Conservation (phyloP, 108 stramenopile genomes). For the Fragilariopsis cylindrus region DNA sequence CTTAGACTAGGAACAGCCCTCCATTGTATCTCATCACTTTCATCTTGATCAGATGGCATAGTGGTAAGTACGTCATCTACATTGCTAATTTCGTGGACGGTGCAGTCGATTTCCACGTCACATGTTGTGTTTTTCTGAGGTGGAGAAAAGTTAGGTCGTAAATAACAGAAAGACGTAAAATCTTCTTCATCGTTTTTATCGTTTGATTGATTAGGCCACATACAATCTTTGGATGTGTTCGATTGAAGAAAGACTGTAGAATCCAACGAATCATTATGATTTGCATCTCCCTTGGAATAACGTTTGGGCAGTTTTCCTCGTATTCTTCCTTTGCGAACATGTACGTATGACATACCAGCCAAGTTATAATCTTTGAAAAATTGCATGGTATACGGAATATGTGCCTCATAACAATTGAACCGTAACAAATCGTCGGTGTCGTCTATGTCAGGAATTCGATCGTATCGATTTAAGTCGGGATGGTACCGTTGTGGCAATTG, state of each 20-base stretch:
- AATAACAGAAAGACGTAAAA: slow-evolving; percentile 13
- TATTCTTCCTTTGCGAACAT: slow-evolving; percentile 59
- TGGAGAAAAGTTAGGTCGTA: slow-evolving; percentile 10
- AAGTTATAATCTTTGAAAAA: slow-evolving; percentile 83
- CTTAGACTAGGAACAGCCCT: slow-evolving; percentile 85
- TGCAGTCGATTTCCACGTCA: slow-evolving; percentile 78
- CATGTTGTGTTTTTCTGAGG: slow-evolving; percentile 68
- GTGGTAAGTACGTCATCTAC: slow-evolving; percentile 61
- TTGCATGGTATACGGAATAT: slow-evolving; percentile 92
- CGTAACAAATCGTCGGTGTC: slow-evolving; percentile 40
- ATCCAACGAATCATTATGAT: slow-evolving; percentile 8
- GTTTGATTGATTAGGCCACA: slow-evolving; percentile 25
- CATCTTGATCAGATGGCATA: slow-evolving; percentile 50
- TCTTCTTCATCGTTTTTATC: background rate
- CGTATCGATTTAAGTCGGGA: slow-evolving; percentile 71
- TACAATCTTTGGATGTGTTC: slow-evolving; percentile 18
- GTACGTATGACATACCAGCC: slow-evolving; percentile 80
- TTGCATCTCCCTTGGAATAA: slow-evolving; percentile 3
- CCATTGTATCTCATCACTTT: slow-evolving; percentile 77
- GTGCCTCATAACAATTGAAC: slow-evolving; percentile 89
- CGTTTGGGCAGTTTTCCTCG: slow-evolving; percentile 50
- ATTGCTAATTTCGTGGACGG: slow-evolving; percentile 68
- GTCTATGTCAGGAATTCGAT: slow-evolving; percentile 23
- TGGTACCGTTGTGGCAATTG: slow-evolving; percentile 61
- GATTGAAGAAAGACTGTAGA: slow-evolving; percentile 28